Base-by-base conservation (phyloP, 108 stramenopile genomes). In the Bacterosira constricta region DNA sequence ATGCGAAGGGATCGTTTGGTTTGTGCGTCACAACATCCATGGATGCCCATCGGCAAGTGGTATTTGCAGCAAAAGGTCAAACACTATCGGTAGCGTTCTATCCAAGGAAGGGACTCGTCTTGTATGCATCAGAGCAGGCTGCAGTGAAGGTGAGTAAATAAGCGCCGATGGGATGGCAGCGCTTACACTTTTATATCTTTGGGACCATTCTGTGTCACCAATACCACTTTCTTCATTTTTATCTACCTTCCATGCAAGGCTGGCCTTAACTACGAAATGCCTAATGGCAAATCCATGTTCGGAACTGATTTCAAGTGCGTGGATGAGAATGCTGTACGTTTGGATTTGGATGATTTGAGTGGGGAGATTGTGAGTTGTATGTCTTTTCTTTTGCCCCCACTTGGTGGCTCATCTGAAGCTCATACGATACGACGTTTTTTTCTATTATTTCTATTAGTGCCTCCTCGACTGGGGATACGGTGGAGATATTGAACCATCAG, bases 1-100 rank as follows among this genome's bases (percentile, higher is more conserved):
- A 84, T 52, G 90, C 90, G 44, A 76, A 79, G 20, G 90, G 90
- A 10, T 80, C 82, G 0, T 91, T 91, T 73, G 90, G 90, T 23
- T 53, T 91, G 26, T 51, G 58, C n/a, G 81, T 83, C n/a, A 73
- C 79, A 29, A 78, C 86, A 5, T 85, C 84, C 4, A 41, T 87
- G 34, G 90, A 90, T 79, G 72, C 89, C 23, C 76, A 88, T 50
- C 84, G 85, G 4, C 89, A 86, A 80, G 54, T 87, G 3, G 75
- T 76, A 34, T 37, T 90, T 63, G 89, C 86, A 7, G 89, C 89
- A 0, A 67, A 82, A 54, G 89, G 89, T 12, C 89, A 90, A 63
- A 84, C 83, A 13, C 81, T 86, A 54, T 85, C 77, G 0, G 53
- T 90, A 46, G 86, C 81, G 23, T 85, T 90, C 63, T 90, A 86